Percentiles rank a stretch among this genome's conserved stretches.
Conservation (phyloP, 140 eudicot species). For the Oenanthe javanica region DNA sequence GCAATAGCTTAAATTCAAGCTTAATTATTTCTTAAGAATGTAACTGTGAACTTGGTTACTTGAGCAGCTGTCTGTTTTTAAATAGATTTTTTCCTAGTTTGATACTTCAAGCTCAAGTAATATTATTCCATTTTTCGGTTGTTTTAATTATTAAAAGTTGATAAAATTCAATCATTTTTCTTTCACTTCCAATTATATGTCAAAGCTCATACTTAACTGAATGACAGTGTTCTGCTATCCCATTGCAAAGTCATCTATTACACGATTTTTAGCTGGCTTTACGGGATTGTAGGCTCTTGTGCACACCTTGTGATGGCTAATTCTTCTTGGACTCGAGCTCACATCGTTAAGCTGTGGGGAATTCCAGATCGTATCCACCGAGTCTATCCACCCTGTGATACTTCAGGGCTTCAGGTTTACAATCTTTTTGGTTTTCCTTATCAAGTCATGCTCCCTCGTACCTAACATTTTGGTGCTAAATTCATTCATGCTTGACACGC, state of each 20-base stretch:
- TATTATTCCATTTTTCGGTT: neutral
- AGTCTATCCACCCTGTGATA: conserved; percentile 98
- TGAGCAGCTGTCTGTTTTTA: neutral
- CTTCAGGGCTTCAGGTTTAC: conserved; percentile 84
- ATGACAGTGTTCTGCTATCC: conserved; percentile 63
- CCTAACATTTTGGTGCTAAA: neutral
- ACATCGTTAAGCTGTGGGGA: conserved; percentile 84
- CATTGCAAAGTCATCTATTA: conserved; percentile 72
- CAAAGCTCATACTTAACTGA: conserved; percentile 9
- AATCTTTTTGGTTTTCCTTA: neutral
- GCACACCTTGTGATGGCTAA: conserved; percentile 90
- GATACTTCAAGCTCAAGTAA: neutral
- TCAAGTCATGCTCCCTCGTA: neutral
- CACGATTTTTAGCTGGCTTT: conserved; percentile 80
- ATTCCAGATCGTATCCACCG: conserved; percentile 55
- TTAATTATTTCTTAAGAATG: neutral
- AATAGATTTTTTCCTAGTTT: neutral
- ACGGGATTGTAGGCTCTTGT: conserved; percentile 86
- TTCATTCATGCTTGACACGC: neutral
- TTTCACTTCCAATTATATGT: conserved; percentile 6
- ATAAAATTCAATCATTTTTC: neutral
- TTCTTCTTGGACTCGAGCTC: conserved; percentile 92
- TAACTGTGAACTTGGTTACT: neutral
- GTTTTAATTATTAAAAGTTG: neutral
- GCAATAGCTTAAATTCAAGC: neutral